Evolutionary conservation across 352 stramenopile genomes (phyloP).

Genomic region (Pythium sp.): DNA sequence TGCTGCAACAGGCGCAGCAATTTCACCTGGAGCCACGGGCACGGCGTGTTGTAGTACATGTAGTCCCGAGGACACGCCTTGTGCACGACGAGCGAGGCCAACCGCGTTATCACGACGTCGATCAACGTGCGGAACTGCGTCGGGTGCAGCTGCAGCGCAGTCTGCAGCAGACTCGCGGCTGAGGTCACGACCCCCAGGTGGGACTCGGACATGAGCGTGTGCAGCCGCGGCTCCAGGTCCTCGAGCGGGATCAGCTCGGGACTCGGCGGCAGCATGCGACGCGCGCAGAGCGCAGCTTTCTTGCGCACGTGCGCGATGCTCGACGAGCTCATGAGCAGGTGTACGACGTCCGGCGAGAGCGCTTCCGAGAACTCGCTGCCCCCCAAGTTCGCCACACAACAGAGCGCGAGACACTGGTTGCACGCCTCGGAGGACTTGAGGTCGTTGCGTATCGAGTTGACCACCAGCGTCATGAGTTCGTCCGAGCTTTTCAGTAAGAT

Average conservation of each 20-base stretch:
- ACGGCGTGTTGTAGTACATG: constrained; percentile 97
- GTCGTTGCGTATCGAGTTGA: constrained; percentile 97
- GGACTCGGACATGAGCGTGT: constrained; percentile 88
- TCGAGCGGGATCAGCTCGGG: constrained; percentile 89
- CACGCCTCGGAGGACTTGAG: constrained; percentile 84
- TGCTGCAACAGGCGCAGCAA: constrained; percentile 92
- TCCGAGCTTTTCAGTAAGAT: constrained; percentile 92
- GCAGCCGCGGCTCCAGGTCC: constrained; percentile 59
- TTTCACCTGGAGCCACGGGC: constrained; percentile 95
- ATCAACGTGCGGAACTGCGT: constrained; percentile 91
- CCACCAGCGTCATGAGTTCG: constrained; percentile 89
- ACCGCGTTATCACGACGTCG: constrained; percentile 90
- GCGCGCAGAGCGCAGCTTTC: constrained; percentile 95
- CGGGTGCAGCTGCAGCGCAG: constrained; percentile 87
- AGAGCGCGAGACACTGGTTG: constrained; percentile 94
- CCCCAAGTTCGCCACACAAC: constrained; percentile 95
- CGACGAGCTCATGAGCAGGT: constrained; percentile 88
- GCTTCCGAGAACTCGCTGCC: constrained; percentile 94
- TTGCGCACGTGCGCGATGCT: constrained; percentile 95
- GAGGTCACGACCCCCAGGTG: constrained; percentile 95
- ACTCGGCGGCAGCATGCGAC: constrained; percentile 91
- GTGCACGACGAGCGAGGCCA: constrained; percentile 92
- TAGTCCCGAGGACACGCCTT: constrained; percentile 93
- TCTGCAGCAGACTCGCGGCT: constrained; percentile 89
- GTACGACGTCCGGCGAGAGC: constrained; percentile 92